These are phyloP conservation scores for Pichia nakasei DNA, from an alignment of 805 yeast genomes.

Conservation along the genomic window DNA sequence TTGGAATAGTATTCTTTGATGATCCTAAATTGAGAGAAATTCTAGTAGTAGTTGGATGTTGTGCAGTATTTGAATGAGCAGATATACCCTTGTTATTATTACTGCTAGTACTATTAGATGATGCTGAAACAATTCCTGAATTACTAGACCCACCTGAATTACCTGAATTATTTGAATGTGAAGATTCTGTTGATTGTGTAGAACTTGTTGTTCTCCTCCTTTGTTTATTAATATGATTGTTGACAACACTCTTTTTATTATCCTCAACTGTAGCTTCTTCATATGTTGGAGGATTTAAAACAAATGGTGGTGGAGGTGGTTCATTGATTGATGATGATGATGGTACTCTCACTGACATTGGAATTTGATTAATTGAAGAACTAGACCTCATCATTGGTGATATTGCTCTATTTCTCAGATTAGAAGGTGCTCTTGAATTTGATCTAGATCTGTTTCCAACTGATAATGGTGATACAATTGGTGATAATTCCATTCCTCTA, in stretches of 20 bases:
- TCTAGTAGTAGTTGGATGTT: conserved; percentile 2
- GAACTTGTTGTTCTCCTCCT: conserved; percentile 6
- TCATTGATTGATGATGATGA: conserved; percentile 33
- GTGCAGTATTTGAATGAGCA: background rate
- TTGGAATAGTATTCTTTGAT: background rate
- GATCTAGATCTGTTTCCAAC: conserved; percentile 42
- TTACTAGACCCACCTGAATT: conserved; percentile 7
- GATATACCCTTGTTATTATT: no score
- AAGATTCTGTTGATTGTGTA: conserved; percentile 13
- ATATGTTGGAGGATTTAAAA: conserved; percentile 25
- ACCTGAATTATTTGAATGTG: conserved; percentile 8
- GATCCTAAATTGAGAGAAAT: conserved; percentile 5
- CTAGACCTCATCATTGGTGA: conserved; percentile 1
- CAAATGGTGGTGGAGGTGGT: conserved; percentile 24
- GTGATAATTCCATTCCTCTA: conserved; percentile 12
- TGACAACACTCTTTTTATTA: background rate
- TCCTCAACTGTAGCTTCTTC: conserved; percentile 16
- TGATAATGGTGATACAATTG: conserved; percentile 21
- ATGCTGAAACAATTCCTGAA: background rate
- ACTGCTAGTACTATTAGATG: background rate
- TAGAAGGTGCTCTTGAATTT: conserved; percentile 30
- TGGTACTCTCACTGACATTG: background rate
- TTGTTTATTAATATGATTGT: background rate
- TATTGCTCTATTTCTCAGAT: background rate
- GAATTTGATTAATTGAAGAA: background rate